These are phyloP conservation scores for Nemophila menziesii DNA, from an alignment of 257 asterid species.

Conservation along the genomic window DNA sequence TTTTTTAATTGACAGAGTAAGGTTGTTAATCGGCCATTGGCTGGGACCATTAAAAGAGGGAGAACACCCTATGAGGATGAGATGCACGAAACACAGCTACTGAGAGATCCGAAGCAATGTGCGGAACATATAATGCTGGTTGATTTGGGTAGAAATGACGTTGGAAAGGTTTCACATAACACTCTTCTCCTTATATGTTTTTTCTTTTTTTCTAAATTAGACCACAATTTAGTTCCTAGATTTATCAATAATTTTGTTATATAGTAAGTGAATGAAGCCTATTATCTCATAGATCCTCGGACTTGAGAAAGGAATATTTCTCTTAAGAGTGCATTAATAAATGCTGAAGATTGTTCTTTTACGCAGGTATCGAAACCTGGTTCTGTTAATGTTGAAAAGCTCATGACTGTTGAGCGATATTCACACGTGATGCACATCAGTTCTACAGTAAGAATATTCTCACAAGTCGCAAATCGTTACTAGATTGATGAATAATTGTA, in stretches of 20 bases:
- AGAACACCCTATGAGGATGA: constrained; percentile 50
- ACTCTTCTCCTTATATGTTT: too few species aligned
- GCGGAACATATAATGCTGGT: constrained; percentile 85
- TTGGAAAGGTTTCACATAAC: constrained; percentile 57
- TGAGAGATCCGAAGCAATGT: constrained; percentile 64
- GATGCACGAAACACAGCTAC: constrained; percentile 44
- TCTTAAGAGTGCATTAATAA: not conserved
- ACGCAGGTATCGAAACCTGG: constrained; percentile 77
- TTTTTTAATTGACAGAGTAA: constrained; percentile 35
- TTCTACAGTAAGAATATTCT: constrained; percentile 72
- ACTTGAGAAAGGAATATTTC: too few species aligned
- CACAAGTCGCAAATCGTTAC: too few species aligned
- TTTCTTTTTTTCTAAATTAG: not conserved
- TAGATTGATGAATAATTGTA: too few species aligned
- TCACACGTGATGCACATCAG: constrained; percentile 96
- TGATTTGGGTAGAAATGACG: constrained; percentile 81
- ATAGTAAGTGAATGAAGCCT: too few species aligned
- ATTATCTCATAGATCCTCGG: too few species aligned
- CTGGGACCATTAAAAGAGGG: constrained; percentile 80
- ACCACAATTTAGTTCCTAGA: too few species aligned
- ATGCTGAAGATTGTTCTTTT: constrained; percentile 8
- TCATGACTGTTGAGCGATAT: constrained; percentile 69
- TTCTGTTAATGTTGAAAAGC: constrained; percentile 70
- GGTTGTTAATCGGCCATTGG: constrained; percentile 68
- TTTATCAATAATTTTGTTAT: too few species aligned